Evolutionary conservation across 163 green algal species (phyloP).

Genomic region (Volvox carteri): DNA sequence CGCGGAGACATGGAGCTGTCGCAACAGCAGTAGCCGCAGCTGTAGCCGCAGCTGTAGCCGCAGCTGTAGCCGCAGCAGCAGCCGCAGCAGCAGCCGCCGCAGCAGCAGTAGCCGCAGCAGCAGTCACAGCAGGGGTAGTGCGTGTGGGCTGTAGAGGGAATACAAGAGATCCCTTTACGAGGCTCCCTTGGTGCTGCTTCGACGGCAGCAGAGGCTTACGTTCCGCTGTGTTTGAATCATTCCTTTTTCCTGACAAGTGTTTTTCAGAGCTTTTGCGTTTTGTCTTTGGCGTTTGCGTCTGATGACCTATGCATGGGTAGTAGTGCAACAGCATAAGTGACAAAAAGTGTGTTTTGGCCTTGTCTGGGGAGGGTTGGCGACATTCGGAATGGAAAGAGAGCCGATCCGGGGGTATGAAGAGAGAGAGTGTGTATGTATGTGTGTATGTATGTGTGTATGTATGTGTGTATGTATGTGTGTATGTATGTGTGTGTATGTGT

Average conservation of each 20-base stretch:
- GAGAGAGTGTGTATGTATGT: too few species aligned
- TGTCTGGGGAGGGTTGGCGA: too few species aligned
- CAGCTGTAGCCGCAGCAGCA: neutral
- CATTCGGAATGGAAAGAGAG: too few species aligned
- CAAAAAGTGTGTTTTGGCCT: too few species aligned
- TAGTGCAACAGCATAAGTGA: too few species aligned
- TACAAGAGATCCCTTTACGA: neutral
- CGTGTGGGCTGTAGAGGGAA: neutral
- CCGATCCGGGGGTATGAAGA: too few species aligned
- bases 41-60: neutral
- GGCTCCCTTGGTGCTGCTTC: neutral
- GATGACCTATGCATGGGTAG: too few species aligned
- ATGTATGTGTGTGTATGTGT: too few species aligned
- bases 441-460: too few species aligned
- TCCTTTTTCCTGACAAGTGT: neutral
- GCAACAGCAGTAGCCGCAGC: neutral
- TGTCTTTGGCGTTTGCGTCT: neutral
- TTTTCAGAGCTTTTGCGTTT: neutral
- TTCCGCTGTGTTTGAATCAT: neutral
- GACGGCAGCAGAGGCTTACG: too few species aligned
- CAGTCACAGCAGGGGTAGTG: neutral
- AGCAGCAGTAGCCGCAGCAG: neutral
- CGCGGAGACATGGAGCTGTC: neutral
- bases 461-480: too few species aligned
- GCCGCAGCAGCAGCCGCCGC: too few species aligned